A percentile compares a stretch with the other conserved stretches of the same genome.
These are phyloP conservation scores for Zea luxurians DNA, from an alignment of 176 grass and related monocot species.

Conservation along the genomic window DNA sequence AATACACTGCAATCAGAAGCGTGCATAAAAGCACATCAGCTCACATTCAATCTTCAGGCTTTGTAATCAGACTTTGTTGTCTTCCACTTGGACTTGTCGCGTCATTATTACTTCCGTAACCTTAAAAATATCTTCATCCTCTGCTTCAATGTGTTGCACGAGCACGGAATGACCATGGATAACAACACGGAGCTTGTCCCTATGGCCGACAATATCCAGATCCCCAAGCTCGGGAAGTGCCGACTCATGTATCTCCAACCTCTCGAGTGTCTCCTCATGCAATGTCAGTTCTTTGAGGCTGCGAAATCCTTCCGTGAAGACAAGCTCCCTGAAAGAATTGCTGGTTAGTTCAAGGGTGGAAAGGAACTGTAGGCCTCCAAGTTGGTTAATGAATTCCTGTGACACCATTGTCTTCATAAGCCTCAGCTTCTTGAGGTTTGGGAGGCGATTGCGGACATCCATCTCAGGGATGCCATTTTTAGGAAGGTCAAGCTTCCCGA, in stretches of 20 bases:
- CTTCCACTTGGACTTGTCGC: not conserved
- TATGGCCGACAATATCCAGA: not conserved
- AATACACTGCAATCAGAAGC: not conserved
- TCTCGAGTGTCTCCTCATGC: not conserved
- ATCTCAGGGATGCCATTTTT: not conserved
- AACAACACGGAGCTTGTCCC: not conserved
- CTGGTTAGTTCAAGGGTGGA: not conserved
- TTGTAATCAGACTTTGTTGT: not conserved
- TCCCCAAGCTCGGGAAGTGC: not conserved
- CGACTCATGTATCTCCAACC: not conserved
- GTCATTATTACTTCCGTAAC: not conserved
- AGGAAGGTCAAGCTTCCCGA: not conserved
- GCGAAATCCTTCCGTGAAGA: not conserved
- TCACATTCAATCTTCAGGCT: not conserved
- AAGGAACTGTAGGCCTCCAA: not conserved
- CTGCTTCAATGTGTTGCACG: not conserved
- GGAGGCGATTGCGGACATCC: not conserved
- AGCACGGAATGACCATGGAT: not conserved
- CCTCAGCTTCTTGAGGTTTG: not conserved
- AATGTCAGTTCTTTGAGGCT: not conserved
- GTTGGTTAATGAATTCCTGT: slow-evolving; percentile 1
- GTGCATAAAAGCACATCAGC: not conserved
- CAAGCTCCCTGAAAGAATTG: not conserved
- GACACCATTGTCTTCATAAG: not conserved
- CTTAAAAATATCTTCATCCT: not conserved